phyloP scores from a whole-genome alignment of 2,329 filamentous ascomycete genomes.

The Trichoderma semiorbis region DNA sequence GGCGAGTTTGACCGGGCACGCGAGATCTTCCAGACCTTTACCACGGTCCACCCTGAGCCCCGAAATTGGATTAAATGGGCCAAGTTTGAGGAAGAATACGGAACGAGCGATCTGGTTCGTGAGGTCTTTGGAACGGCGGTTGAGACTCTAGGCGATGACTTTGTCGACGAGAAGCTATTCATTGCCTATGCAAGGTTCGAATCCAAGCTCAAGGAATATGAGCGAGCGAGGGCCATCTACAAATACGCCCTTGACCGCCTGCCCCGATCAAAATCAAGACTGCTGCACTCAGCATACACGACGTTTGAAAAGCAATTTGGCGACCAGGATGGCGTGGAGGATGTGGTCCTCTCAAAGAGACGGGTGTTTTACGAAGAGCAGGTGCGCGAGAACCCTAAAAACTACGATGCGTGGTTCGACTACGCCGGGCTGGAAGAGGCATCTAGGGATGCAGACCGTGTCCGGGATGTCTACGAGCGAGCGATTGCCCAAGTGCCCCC shows the following conservation, averaged over 20 bases:
- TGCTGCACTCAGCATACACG: slow-evolving; percentile 89
- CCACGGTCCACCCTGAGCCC: slow-evolving; percentile 87
- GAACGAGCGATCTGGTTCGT: slow-evolving; percentile 84
- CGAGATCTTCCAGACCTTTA: slow-evolving; percentile 85
- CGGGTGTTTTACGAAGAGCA: slow-evolving; percentile 92
- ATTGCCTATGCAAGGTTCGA: slow-evolving; percentile 95
- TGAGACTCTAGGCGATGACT: slow-evolving; percentile 87
- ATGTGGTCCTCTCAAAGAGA: slow-evolving; percentile 92
- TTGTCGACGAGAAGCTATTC: slow-evolving; percentile 94
- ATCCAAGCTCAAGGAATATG: slow-evolving; percentile 90
- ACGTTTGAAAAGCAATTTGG: slow-evolving; percentile 98
- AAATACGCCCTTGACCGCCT: slow-evolving; percentile 93
- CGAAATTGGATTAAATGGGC: slow-evolving; percentile 99
- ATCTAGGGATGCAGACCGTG: slow-evolving; percentile 74
- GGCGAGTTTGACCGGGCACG: slow-evolving; percentile 87
- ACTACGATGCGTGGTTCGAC: slow-evolving; percentile 97
- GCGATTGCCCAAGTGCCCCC: slow-evolving; percentile 94
- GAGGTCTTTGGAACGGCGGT: slow-evolving; percentile 89
- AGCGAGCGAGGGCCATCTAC: slow-evolving; percentile 90
- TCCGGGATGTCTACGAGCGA: slow-evolving; percentile 90
- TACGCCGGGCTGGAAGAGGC: slow-evolving; percentile 88
- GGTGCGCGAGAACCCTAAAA: slow-evolving; percentile 88
- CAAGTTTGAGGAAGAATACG: slow-evolving; percentile 92
- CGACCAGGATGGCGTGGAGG: slow-evolving; percentile 87
- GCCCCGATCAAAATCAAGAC: slow-evolving; percentile 78